phyloP scores from a whole-genome alignment of 139 green algal species.

The Raphidocelis subcapitata region DNA sequence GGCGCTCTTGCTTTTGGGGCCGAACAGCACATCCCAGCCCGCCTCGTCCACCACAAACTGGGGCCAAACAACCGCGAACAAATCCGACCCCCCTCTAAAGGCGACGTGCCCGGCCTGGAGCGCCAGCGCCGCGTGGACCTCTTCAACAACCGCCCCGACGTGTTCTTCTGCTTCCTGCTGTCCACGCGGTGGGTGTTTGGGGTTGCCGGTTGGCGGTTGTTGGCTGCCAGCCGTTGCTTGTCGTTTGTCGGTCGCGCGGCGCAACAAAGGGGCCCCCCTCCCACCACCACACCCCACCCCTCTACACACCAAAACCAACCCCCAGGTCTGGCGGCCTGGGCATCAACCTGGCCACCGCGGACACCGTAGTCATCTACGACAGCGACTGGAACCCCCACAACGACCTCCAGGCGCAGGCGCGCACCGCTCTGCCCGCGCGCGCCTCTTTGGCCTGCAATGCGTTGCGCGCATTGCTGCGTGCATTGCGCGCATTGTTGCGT shows the following conservation, averaged over 20 bases:
- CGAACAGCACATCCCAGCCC: too few species aligned
- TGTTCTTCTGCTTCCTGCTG: constrained; percentile 72
- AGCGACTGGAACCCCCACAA: constrained; percentile 76
- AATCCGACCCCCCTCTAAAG: neutral
- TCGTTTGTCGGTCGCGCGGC: too few species aligned
- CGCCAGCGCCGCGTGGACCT: constrained; percentile 73
- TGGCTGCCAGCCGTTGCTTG: too few species aligned
- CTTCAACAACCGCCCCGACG: constrained; percentile 64
- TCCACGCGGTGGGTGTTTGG: constrained; percentile 52
- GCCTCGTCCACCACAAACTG: too few species aligned
- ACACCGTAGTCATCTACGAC: constrained; percentile 87
- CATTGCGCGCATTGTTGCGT: too few species aligned
- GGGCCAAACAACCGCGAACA: neutral
- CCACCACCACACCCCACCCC: too few species aligned
- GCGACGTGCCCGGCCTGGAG: constrained; percentile 37
- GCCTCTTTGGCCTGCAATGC: too few species aligned
- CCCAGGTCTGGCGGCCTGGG: constrained; percentile 65
- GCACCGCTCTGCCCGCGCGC: neutral
- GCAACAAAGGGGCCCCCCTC: too few species aligned
- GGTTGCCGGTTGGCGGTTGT: too few species aligned
- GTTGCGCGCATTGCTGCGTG: too few species aligned
- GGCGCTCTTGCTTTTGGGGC: too few species aligned
- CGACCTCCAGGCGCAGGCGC: constrained; percentile 62
- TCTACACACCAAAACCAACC: too few species aligned
- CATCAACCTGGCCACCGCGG: constrained; percentile 90